Conservation (phyloP, 176 grass and related monocot genomes). For the Triticum monococcum region DNA sequence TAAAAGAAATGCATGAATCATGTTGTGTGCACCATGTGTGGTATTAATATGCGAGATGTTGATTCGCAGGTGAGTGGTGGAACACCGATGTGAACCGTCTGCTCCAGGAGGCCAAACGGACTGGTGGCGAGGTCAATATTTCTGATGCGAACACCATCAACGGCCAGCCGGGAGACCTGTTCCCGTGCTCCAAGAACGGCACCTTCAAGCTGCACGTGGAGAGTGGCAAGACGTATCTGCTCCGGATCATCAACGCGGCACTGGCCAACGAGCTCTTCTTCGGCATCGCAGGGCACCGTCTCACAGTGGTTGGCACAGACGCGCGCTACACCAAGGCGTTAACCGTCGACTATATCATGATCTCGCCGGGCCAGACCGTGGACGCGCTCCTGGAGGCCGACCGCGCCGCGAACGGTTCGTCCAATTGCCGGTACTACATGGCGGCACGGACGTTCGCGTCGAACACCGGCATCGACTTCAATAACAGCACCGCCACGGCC, state of each 20-base stretch:
- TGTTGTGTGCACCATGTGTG: background rate
- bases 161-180: constrained; percentile 38
- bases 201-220: constrained; percentile 37
- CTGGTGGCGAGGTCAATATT: background rate
- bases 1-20: too few species aligned
- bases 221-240: constrained; percentile 56
- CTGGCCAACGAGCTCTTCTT: constrained; percentile 59
- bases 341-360: constrained; percentile 26
- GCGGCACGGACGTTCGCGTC: background rate
- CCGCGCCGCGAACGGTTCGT: background rate
- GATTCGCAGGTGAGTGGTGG: constrained; percentile 44
- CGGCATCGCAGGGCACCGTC: constrained; percentile 44
- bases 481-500: constrained; percentile 26
- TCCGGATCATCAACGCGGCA: constrained; percentile 61
- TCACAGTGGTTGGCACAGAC: constrained; percentile 59
- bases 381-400: constrained; percentile 29
- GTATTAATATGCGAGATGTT: background rate
- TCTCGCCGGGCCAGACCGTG: constrained; percentile 37
- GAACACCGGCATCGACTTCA: accelerated
- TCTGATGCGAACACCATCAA: constrained; percentile 55
- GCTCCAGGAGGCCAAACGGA: background rate
- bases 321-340: constrained; percentile 46
- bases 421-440: constrained; percentile 43
- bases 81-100: constrained; percentile 1
- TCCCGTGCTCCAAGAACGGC: background rate